Base-by-base conservation (phyloP, 305 asterid species). In the Rubia balearica region DNA sequence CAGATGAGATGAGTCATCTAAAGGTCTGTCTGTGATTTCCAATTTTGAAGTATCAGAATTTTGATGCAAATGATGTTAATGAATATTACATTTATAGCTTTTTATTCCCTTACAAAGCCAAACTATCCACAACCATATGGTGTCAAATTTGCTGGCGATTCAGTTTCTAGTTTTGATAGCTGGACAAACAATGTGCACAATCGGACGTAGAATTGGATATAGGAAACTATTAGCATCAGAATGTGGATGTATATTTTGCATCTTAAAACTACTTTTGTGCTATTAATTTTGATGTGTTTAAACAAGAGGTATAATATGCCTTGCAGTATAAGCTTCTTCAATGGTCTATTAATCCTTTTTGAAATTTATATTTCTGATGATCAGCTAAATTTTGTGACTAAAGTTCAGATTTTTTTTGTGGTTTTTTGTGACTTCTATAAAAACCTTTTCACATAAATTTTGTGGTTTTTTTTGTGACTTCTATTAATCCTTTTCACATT, bases 1-100 rank as follows among this genome's bases (percentile, higher is more conserved):
- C 79, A 33, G 96, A 91, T 71, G 98, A 91, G 75, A 87, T 77
- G 77, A 85, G 80, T 76, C 84, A 85, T 69, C 71, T 64, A 61
- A 89, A 91, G 98, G 96, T 88, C 78, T 73, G 73, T 40, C 8
- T 62, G 27, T 49, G 53, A 16, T 69, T 24, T 69, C 59, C 48
- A 38, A 24, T 65, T 40, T 3, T 40, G 27, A 49, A 7, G 14
- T 8, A 41, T 30, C 33, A 7, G 46, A n/a, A 70, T 38, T 53
- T 11, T 46, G 61, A 22, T 67, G 27, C 24, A 45, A 6, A 46
- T 17, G 11, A 11, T 45, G 24, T 7, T 38, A 24, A 27, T 61
- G 42, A 12, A 61, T 12, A 16, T 30, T 61, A n/a, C 11, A 33
- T 30, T 61, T 67, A 60, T 48, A 45, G 6, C 55, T 14, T 48